phyloP scores from a whole-genome alignment of 805 yeast species.

The Pichia exigua region DNA sequence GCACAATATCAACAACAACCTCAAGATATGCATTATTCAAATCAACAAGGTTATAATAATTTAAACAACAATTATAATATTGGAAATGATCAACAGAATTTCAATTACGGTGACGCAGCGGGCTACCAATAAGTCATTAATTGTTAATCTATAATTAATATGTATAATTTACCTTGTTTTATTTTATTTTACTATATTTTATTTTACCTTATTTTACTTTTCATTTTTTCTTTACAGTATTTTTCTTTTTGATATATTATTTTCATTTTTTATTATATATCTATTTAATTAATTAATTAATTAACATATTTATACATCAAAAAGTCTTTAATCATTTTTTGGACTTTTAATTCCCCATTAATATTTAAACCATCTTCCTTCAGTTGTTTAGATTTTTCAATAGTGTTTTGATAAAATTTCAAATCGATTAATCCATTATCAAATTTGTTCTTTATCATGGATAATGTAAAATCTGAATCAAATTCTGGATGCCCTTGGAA shows the following conservation, averaged over 20 bases:
- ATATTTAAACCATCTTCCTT: conserved; percentile 4
- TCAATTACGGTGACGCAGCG: conserved; percentile 11
- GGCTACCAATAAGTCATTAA: conserved; percentile 10
- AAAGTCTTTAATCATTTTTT: conserved; percentile 2
- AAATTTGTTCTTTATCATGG: conserved; percentile 3
- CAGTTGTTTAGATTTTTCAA: conserved; percentile 1
- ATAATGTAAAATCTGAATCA: conserved; percentile 26
- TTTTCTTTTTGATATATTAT: background rate
- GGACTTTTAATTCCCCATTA: conserved; percentile 4
- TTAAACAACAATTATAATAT: conserved; percentile 4
- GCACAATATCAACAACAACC: conserved; percentile 22
- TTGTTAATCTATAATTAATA: background rate
- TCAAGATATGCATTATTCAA: conserved; percentile 14
- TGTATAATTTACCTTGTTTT: conserved; percentile 1
- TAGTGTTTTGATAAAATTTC: conserved; percentile 3
- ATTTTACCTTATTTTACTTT: background rate
- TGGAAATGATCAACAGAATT: conserved; percentile 7
- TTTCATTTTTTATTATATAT: background rate
- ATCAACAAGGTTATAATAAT: conserved; percentile 7
- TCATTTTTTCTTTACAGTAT: background rate
- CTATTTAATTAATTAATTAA: background rate
- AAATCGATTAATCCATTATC: conserved; percentile 8
- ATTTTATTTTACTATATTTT: background rate
- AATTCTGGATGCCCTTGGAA: conserved; percentile 94
- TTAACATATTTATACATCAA: background rate